These are phyloP conservation scores for Maudiozyma turicensis DNA, from an alignment of 805 yeast species.

Conservation along the genomic window DNA sequence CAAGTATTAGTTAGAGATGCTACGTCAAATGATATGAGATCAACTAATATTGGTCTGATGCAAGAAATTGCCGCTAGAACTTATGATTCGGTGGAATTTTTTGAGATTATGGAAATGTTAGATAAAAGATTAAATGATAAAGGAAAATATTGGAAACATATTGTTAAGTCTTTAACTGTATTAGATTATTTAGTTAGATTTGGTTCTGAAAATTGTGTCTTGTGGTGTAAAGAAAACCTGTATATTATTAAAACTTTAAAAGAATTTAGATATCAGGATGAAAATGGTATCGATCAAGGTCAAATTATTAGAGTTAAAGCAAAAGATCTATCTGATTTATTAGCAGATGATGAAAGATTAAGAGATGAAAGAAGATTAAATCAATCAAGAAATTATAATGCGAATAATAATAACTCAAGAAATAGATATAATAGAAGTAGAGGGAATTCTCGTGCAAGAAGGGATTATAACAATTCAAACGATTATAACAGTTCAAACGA, in stretches of 20 bases:
- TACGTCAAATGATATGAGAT: slow-evolving; percentile 77
- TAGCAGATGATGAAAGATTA: slow-evolving; percentile 75
- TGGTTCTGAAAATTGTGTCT: slow-evolving; percentile 82
- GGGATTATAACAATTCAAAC: neutral
- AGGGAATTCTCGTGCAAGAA: neutral
- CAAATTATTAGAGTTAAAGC: slow-evolving; percentile 83
- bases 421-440: slow-evolving; percentile 9
- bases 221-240: slow-evolving; percentile 85
- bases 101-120: slow-evolving; percentile 88
- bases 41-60: slow-evolving; percentile 76
- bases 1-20: slow-evolving; percentile 88
- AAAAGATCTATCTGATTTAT: slow-evolving; percentile 69
- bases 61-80: slow-evolving; percentile 74
- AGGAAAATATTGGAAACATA: slow-evolving; percentile 96
- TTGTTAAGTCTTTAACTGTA: slow-evolving; percentile 83
- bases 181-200: slow-evolving; percentile 76
- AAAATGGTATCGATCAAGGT: slow-evolving; percentile 75
- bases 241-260: slow-evolving; percentile 83
- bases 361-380: slow-evolving; percentile 48
- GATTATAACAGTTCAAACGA: neutral
- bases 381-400: slow-evolving; percentile 17
- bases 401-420: neutral
- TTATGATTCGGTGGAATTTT: slow-evolving; percentile 59
- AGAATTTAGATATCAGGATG: slow-evolving; percentile 80
- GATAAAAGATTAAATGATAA: slow-evolving; percentile 89